These are phyloP conservation scores for Takashimella tepidaria DNA, from an alignment of 1,284 basidiomycete species.

Conservation along the genomic window DNA sequence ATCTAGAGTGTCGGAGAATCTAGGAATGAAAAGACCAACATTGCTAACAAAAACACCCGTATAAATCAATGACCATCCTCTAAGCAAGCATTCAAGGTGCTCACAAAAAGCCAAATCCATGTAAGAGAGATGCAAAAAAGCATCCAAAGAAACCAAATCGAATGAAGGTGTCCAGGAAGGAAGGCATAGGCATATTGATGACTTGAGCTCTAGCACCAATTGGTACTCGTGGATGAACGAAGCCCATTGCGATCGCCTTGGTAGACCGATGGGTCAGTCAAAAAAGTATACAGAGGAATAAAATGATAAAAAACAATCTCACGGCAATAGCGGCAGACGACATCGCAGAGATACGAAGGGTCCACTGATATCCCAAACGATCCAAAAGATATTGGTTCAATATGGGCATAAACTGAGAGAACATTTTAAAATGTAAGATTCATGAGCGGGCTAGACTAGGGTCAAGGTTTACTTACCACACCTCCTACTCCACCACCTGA, in stretches of 20 bases:
- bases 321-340: conserved; percentile 15
- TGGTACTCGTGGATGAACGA: conserved; percentile 20
- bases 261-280: not conserved
- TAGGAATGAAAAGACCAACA: conserved; percentile 21
- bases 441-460: too few species aligned
- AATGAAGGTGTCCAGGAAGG: conserved; percentile 14
- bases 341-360: conserved; percentile 15
- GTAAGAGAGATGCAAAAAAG: conserved; percentile 17
- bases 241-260: conserved; percentile 18
- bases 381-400: conserved; percentile 14
- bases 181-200: conserved; percentile 15
- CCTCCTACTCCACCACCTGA: conserved; percentile 23
- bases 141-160: conserved; percentile 17
- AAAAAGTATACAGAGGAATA: too few species aligned
- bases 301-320: not conserved
- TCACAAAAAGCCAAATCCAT: conserved; percentile 24
- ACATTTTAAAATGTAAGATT: not conserved
- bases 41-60: conserved; percentile 13
- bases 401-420: conserved; percentile 20
- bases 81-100: too few species aligned
- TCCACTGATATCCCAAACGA: conserved; percentile 18
- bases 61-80: not conserved
- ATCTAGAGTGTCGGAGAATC: conserved; percentile 21
- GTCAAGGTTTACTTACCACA: conserved; percentile 11
- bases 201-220: conserved; percentile 10